Evolutionary conservation across 2,329 filamentous ascomycete genomes (phyloP), one percentile per base, ranked within the genome.

Genomic region (Fusarium subtropicale): DNA sequence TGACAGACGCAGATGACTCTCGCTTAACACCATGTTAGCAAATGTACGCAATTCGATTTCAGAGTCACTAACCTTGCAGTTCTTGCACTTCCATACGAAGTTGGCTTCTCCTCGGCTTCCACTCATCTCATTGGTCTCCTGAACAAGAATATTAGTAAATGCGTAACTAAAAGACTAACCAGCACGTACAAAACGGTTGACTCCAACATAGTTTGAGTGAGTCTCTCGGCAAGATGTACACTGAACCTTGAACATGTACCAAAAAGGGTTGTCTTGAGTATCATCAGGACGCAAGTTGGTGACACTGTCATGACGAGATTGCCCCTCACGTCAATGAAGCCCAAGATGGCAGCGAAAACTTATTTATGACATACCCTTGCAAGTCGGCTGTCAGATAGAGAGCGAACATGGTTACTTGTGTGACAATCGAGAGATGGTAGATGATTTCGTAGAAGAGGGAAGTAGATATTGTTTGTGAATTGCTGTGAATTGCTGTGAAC

Each of bases 31-130:
- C 36, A 22, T 39, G n/a, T 72, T 26, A 71, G 46, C 30, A 12
- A 24, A 15, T 4, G 9, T 11, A 53, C 53, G 7, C 10, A 10
- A 16, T 20, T 26, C 24, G 2, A 8, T 9, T 8, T 31, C 2
- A 5, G 7, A 7, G 12, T 13, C 11, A 16, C 15, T 31, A 72
- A 96, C 94, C 88, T 96, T 97, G 90, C 96, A 99, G 78, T 96
- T 95, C 81, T 97, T 97, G 87, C 96, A 99, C 80, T 90, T 94
- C 95, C 96, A 99, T n/a, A 99, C 96, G 80, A 99, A 99, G 81
- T 98, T 98, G 65, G 96, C 96, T 80, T 98, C 94, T 70, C 96
- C 96, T 76, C 93, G 88, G 79, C 94, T 97, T 36, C 94, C 94
- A 69, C 93, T 96, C 79, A 97, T 90, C 70, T 97, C 94, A 77